Percentiles rank a stretch among this genome's conserved stretches.
These are phyloP conservation scores for Trichoderma polysporum DNA, from an alignment of 2,329 filamentous ascomycete genomes.

Conservation along the genomic window DNA sequence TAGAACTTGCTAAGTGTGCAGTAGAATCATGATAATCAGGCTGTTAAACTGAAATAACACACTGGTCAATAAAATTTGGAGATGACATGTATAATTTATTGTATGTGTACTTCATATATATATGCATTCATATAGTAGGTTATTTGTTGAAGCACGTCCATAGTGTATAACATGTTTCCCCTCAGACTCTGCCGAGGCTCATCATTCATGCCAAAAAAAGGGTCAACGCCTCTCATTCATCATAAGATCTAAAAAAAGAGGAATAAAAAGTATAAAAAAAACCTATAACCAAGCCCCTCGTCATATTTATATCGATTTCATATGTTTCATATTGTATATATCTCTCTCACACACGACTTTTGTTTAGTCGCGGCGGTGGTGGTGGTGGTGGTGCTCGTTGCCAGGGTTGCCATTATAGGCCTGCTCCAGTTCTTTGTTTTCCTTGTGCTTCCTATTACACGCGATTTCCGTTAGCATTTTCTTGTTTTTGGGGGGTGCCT, in stretches of 20 bases:
- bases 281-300: neutral
- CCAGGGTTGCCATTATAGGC: neutral
- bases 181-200: too few species aligned
- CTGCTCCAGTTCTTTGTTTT: constrained; percentile 21
- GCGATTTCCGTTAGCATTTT: neutral
- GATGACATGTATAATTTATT: too few species aligned
- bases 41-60: too few species aligned
- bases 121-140: too few species aligned
- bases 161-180: too few species aligned
- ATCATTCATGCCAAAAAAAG: too few species aligned
- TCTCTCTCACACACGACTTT: neutral
- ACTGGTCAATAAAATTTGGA: too few species aligned
- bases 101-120: too few species aligned
- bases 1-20: too few species aligned
- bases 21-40: too few species aligned
- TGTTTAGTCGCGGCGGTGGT: neutral
- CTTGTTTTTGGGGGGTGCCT: too few species aligned
- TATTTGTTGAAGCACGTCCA: too few species aligned
- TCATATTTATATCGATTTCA: neutral
- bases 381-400: neutral
- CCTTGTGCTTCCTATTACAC: constrained; percentile 19
- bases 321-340: neutral
- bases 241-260: neutral
- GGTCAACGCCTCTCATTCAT: neutral
- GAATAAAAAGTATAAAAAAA: neutral